phyloP scores from a whole-genome alignment of 2,329 filamentous ascomycete species.

The Diaporthe caulivora region DNA sequence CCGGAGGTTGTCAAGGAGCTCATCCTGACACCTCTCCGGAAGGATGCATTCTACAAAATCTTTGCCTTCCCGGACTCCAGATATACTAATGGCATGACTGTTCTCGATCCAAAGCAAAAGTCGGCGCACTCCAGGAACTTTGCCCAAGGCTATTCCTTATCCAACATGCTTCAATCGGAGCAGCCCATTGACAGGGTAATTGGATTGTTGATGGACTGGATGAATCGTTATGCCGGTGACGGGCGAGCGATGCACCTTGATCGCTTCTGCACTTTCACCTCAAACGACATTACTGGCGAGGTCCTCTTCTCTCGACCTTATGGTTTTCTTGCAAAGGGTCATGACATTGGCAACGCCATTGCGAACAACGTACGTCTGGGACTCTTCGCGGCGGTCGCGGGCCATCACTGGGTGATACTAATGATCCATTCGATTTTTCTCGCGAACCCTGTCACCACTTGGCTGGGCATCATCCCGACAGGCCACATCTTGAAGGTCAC shows the following conservation, averaged over 20 bases:
- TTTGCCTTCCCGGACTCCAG: slow-evolving; percentile 56
- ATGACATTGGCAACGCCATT: slow-evolving; percentile 49
- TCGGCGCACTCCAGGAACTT: slow-evolving; percentile 49
- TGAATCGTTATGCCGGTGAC: slow-evolving; percentile 38
- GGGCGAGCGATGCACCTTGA: slow-evolving; percentile 41
- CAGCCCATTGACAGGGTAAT: slow-evolving; percentile 37
- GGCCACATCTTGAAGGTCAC: slow-evolving; percentile 46
- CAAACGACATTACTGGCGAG: slow-evolving; percentile 50
- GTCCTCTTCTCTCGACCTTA: slow-evolving; percentile 48
- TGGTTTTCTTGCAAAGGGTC: slow-evolving; percentile 44
- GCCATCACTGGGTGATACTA: slow-evolving; percentile 43
- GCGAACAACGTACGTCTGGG: slow-evolving; percentile 36
- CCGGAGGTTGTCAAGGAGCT: slow-evolving; percentile 55
- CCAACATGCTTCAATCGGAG: slow-evolving; percentile 45
- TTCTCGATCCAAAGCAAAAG: slow-evolving; percentile 51
- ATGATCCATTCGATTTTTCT: slow-evolving; percentile 38
- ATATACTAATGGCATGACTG: slow-evolving; percentile 56
- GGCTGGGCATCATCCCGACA: slow-evolving; percentile 46
- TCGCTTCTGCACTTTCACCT: slow-evolving; percentile 43
- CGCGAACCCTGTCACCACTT: slow-evolving; percentile 47
- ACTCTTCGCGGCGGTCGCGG: slow-evolving; percentile 39
- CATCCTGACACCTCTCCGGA: slow-evolving; percentile 55
- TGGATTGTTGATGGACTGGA: slow-evolving; percentile 39
- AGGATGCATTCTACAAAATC: slow-evolving; percentile 46
- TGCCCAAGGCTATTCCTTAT: slow-evolving; percentile 48